These are phyloP conservation scores for Neolentinus lepideus DNA, from an alignment of 1,284 basidiomycete genomes.

Conservation along the genomic window DNA sequence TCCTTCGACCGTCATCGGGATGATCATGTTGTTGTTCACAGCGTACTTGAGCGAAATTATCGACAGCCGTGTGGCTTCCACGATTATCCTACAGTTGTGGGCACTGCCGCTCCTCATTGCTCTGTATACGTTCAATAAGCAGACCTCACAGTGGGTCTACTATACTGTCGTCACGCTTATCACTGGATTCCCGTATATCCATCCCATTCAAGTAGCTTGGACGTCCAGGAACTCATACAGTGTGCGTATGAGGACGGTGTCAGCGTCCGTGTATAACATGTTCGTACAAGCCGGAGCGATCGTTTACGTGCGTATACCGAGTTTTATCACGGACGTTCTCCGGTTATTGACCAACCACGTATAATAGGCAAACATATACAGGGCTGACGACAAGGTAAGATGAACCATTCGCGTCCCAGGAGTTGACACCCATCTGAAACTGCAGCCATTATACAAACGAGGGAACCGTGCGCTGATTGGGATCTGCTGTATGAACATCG, in stretches of 20 bases:
- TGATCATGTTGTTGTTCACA: slow-evolving; percentile 16
- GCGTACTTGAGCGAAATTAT: slow-evolving; percentile 32
- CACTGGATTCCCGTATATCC: slow-evolving; percentile 35
- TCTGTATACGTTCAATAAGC: slow-evolving; percentile 42
- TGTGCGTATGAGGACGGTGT: slow-evolving; percentile 34
- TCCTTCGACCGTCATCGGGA: slow-evolving; percentile 33
- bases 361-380: slow-evolving; percentile 35
- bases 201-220: slow-evolving; percentile 1
- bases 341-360: slow-evolving; percentile 14
- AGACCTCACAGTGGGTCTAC: slow-evolving; percentile 55
- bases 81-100: slow-evolving; percentile 54
- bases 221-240: neutral
- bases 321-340: slow-evolving; percentile 27
- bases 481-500: slow-evolving; percentile 30
- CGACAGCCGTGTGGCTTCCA: slow-evolving; percentile 45
- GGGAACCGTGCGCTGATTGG: slow-evolving; percentile 30
- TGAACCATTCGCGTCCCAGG: neutral
- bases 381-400: slow-evolving; percentile 33
- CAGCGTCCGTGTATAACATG: slow-evolving; percentile 56
- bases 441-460: slow-evolving; percentile 18
- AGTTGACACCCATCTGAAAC: neutral
- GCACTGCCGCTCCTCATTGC: slow-evolving; percentile 52
- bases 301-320: slow-evolving; percentile 31
- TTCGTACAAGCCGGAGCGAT: slow-evolving; percentile 46
- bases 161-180: slow-evolving; percentile 62